Evolutionary conservation across 1,139 yeast genomes (phyloP).

Genomic region (Scheffersomyces parashehatae): DNA sequence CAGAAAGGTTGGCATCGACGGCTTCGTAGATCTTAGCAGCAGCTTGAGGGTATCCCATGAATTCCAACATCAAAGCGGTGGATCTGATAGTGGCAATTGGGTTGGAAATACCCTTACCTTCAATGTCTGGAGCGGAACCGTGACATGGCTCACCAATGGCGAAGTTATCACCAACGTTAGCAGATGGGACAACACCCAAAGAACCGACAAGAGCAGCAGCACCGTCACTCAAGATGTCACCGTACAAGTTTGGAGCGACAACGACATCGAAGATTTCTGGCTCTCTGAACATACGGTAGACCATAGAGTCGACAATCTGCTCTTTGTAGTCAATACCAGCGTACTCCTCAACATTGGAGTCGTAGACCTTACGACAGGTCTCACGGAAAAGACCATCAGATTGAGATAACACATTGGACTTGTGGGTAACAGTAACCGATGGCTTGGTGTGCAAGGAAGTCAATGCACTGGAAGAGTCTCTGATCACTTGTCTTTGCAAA

Average conservation of each 20-base stretch:
- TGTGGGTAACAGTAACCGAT: slow-evolving; percentile 89
- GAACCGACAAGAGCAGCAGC: slow-evolving; percentile 99
- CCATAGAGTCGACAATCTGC: slow-evolving; percentile 99
- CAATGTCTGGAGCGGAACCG: slow-evolving; percentile 98
- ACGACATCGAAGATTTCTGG: slow-evolving; percentile 96
- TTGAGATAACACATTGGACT: slow-evolving; percentile 89
- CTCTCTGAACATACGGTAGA: slow-evolving; percentile 96
- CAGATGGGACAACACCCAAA: slow-evolving; percentile 96
- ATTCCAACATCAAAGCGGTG: slow-evolving; percentile 94
- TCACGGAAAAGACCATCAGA: slow-evolving; percentile 97
- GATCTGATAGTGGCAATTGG: slow-evolving; percentile 98
- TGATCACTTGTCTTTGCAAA: slow-evolving; percentile 79
- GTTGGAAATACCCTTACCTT: slow-evolving; percentile 91
- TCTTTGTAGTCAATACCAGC: slow-evolving; percentile 71
- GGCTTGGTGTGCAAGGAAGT: slow-evolving; percentile 54
- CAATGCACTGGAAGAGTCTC: slow-evolving; percentile 52
- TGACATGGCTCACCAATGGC: slow-evolving; percentile 99
- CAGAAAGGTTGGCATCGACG: slow-evolving; percentile 88
- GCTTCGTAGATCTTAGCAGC: slow-evolving; percentile 93
- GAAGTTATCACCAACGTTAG: slow-evolving; percentile 93
- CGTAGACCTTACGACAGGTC: slow-evolving; percentile 76
- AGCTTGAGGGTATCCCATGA: slow-evolving; percentile 86
- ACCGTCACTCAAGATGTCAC: slow-evolving; percentile 96
- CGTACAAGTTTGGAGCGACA: slow-evolving; percentile 97
- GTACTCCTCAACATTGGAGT: slow-evolving; percentile 59